Conservation (phyloP, 352 stramenopile species). For the Saprolegnia diclina region DNA sequence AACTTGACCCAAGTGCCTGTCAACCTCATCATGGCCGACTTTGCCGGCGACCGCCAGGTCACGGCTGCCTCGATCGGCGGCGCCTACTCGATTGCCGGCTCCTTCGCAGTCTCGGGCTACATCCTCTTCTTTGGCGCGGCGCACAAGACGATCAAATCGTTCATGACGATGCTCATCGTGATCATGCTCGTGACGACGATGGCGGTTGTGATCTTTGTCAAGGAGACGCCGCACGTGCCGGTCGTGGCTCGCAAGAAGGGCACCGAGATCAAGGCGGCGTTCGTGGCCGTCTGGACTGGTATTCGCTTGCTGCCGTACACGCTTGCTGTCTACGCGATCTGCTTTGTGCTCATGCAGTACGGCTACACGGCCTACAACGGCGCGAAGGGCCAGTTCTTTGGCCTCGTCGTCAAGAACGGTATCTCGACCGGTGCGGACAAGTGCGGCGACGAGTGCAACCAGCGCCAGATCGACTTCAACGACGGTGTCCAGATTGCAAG, state of each 20-base stretch:
- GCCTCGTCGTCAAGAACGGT: conserved; percentile 47
- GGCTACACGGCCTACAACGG: conserved; percentile 59
- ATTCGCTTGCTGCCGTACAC: conserved; percentile 38
- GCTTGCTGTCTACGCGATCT: conserved; percentile 44
- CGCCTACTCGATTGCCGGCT: conserved; percentile 42
- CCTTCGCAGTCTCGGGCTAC: conserved; percentile 44
- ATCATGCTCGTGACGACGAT: conserved; percentile 36
- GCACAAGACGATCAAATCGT: conserved; percentile 44
- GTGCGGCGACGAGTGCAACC: conserved; percentile 36
- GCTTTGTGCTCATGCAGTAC: conserved; percentile 51
- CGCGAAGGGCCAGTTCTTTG: conserved; percentile 62
- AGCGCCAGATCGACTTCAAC: conserved; percentile 41
- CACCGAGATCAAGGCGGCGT: conserved; percentile 31
- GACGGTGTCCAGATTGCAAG: conserved; percentile 48
- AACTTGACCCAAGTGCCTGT: conserved; percentile 44
- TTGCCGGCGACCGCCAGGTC: conserved; percentile 49
- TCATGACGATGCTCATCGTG: conserved; percentile 47
- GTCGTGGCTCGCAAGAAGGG: not conserved
- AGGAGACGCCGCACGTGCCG: conserved; percentile 31
- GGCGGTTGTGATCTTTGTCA: conserved; percentile 33
- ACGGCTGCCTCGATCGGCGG: conserved; percentile 39
- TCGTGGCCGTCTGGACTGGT: conserved; percentile 41
- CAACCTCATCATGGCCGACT: conserved; percentile 49
- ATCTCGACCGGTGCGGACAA: conserved; percentile 41
- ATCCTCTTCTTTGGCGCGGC: conserved; percentile 45